These are phyloP conservation scores for Holtermanniella nyarrowii DNA, from an alignment of 768 basidiomycete genomes.

Conservation along the genomic window DNA sequence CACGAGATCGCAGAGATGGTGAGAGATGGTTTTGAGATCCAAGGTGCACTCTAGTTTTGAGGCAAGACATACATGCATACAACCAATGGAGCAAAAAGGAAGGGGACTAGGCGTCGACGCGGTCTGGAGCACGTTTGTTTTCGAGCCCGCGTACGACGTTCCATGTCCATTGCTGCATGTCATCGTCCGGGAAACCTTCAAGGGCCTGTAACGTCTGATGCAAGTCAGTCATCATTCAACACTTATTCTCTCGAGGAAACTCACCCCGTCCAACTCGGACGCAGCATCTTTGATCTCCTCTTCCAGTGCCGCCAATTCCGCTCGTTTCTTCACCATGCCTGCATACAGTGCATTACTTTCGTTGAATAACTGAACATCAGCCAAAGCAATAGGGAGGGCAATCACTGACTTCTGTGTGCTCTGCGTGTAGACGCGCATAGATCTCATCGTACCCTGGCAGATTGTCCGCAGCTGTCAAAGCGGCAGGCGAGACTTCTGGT, in stretches of 20 bases:
- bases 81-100: too few relatives aligned
- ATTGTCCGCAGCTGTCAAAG: constrained; percentile 30
- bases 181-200: neutral
- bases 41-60: constrained; percentile 16
- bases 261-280: neutral
- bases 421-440: constrained; percentile 23
- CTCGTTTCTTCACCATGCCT: constrained; percentile 6
- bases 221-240: neutral
- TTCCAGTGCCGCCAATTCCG: constrained; percentile 5
- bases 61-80: too few relatives aligned
- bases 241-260: neutral
- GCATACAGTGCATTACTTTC: constrained; percentile 1
- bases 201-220: neutral
- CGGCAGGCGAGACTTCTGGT: constrained; percentile 28
- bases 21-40: constrained; percentile 26
- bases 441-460: constrained; percentile 36
- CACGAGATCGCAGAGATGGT: constrained; percentile 19
- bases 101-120: too few relatives aligned
- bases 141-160: neutral
- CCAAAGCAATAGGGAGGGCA: neutral
- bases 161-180: neutral
- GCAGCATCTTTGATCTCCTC: constrained; percentile 6
- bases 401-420: constrained; percentile 27
- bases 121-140: too few relatives aligned
- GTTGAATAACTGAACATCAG: neutral